A percentile compares a stretch with the other conserved stretches of the same genome.
Evolutionary conservation across 164 flowering plant species (phyloP).

Genomic region (Buxus sempervirens): DNA sequence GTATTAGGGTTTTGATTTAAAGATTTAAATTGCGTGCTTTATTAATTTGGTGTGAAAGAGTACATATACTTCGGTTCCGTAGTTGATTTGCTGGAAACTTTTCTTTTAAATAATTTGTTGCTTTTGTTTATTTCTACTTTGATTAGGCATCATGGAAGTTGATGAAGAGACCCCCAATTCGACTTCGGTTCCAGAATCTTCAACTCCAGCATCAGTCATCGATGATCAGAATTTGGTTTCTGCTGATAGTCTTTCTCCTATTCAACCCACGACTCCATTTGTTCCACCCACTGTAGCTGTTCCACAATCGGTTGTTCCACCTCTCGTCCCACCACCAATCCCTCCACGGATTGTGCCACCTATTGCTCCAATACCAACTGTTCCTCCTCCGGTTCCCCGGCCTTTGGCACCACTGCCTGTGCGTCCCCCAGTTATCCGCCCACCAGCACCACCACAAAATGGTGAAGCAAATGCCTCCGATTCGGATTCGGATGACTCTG

Average conservation of each 20-base stretch:
- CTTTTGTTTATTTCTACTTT: background rate
- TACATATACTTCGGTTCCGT: too few species aligned
- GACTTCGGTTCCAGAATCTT: conserved; percentile 23
- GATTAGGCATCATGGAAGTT: conserved; percentile 31
- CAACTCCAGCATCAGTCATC: conserved; percentile 7
- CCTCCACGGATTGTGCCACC: conserved; percentile 36
- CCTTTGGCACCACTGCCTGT: conserved; percentile 51
- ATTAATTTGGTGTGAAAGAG: too few species aligned
- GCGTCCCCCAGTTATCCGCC: conserved; percentile 48
- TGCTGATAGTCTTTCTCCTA: conserved; percentile 4
- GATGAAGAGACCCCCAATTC: conserved; percentile 37
- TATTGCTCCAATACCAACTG: conserved; percentile 43
- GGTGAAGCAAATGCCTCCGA: conserved; percentile 58
- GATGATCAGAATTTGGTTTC: conserved; percentile 14
- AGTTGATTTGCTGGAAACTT: too few species aligned
- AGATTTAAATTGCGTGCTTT: too few species aligned
- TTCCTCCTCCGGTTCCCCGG: conserved; percentile 30
- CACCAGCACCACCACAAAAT: conserved; percentile 37
- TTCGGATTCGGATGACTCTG: conserved; percentile 49
- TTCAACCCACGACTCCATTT: conserved; percentile 7
- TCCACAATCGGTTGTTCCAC: background rate
- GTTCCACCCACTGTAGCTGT: background rate
- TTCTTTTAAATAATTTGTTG: too few species aligned
- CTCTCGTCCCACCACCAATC: conserved; percentile 19
- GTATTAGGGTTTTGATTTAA: too few species aligned